Conservation (phyloP, 345 rosid species). For the Aquilaria sinensis region DNA sequence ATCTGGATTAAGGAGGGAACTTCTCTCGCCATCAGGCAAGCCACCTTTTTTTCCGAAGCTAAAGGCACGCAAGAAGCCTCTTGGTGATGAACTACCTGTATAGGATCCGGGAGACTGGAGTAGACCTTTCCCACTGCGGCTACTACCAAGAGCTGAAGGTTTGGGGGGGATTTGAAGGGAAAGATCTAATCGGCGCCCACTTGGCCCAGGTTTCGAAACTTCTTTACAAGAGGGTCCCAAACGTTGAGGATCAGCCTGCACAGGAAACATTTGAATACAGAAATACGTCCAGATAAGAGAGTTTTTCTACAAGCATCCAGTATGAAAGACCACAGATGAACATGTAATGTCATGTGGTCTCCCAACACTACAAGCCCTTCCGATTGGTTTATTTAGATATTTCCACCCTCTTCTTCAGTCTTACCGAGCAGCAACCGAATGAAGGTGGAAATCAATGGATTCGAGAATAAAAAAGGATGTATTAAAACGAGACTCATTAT, state of each 20-base stretch:
- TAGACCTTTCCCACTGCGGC: conserved; percentile 41
- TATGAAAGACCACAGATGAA: too few relatives aligned
- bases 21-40: conserved; percentile 51
- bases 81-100: conserved; percentile 43
- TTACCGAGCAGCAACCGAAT: too few relatives aligned
- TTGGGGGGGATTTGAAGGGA: conserved; percentile 74
- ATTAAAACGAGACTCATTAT: too few relatives aligned
- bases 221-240: conserved; percentile 30
- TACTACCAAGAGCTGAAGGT: conserved; percentile 40
- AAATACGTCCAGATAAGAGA: background rate
- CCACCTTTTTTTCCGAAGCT: conserved; percentile 66
- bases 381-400: too few relatives aligned
- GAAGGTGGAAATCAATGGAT: too few relatives aligned
- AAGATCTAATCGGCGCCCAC: conserved; percentile 53
- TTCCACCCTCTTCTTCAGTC: too few relatives aligned
- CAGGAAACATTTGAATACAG: conserved; percentile 10
- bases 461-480: too few relatives aligned
- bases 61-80: conserved; percentile 58
- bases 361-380: too few relatives aligned
- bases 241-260: conserved; percentile 37
- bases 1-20: conserved; percentile 54
- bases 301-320: too few relatives aligned
- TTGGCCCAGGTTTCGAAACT: conserved; percentile 35
- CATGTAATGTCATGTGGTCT: too few relatives aligned
- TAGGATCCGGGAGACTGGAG: conserved; percentile 48